Evolutionary conservation across 495 filamentous ascomycete genomes (phyloP).

Genomic region (Aspergillus egyptiacus): DNA sequence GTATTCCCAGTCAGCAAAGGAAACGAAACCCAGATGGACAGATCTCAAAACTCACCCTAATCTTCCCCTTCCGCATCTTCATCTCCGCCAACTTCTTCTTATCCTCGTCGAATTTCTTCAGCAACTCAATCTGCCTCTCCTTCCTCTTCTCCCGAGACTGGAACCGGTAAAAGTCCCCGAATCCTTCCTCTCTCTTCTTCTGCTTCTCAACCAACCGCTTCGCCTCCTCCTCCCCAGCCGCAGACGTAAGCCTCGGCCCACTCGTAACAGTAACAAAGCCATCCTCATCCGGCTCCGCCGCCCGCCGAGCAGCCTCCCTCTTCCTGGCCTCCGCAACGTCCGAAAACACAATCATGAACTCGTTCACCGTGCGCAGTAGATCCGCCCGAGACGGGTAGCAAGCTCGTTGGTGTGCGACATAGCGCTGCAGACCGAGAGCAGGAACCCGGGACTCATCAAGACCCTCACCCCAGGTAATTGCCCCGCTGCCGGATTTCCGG

Average conservation of each 20-base stretch:
- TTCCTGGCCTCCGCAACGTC: constrained; percentile 59
- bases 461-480: constrained; percentile 57
- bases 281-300: constrained; percentile 83
- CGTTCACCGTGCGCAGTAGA: constrained; percentile 66
- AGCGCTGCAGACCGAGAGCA: constrained; percentile 53
- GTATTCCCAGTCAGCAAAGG: constrained; percentile 15
- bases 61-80: constrained; percentile 44
- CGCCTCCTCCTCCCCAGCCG: constrained; percentile 68
- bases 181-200: constrained; percentile 61
- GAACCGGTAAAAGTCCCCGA: constrained; percentile 88
- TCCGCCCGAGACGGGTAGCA: constrained; percentile 59
- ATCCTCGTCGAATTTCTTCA: constrained; percentile 49
- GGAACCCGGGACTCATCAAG: constrained; percentile 47
- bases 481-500: constrained; percentile 18
- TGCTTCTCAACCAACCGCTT: constrained; percentile 65
- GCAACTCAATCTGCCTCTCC: constrained; percentile 63
- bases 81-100: constrained; percentile 48
- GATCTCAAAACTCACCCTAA: constrained; percentile 46
- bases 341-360: constrained; percentile 72
- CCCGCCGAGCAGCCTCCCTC: constrained; percentile 57
- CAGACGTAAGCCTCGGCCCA: constrained; percentile 63
- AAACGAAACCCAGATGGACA: not conserved
- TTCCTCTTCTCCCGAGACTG: constrained; percentile 88
- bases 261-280: constrained; percentile 89
- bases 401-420: constrained; percentile 55